These are phyloP conservation scores for Tuber microsphaerosporum DNA, from an alignment of 495 filamentous ascomycete genomes.

Conservation along the genomic window DNA sequence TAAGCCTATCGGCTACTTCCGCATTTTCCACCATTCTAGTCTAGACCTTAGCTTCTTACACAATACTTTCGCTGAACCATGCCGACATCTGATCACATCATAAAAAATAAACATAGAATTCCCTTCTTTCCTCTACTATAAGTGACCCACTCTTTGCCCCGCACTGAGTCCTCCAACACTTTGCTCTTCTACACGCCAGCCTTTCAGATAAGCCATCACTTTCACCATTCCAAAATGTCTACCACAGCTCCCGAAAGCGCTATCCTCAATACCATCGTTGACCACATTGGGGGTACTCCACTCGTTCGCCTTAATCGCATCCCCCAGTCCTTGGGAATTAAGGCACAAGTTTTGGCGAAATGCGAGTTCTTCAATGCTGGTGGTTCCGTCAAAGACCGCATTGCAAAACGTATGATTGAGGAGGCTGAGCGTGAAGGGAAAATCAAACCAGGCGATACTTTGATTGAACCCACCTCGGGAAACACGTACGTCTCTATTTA, in stretches of 20 bases:
- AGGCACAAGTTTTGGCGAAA: constrained; percentile 88
- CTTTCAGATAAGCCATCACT: background rate
- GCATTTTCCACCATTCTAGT: background rate
- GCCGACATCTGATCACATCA: background rate
- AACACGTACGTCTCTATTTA: constrained; percentile 63
- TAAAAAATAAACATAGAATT: constrained; percentile 1
- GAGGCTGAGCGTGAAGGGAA: constrained; percentile 82
- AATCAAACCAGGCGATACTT: constrained; percentile 92
- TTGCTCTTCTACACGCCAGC: background rate
- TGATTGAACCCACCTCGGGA: constrained; percentile 96
- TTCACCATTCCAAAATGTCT: background rate
- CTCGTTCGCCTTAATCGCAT: constrained; percentile 86
- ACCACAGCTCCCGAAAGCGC: constrained; percentile 2
- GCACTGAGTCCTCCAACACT: background rate
- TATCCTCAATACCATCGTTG: constrained; percentile 21
- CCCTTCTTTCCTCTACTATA: background rate
- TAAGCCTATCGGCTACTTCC: background rate
- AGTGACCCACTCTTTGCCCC: background rate
- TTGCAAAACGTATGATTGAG: constrained; percentile 96
- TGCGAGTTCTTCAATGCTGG: constrained; percentile 96
- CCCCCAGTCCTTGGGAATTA: constrained; percentile 80
- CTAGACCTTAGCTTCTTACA: background rate
- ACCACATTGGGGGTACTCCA: constrained; percentile 84
- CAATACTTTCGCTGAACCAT: background rate
- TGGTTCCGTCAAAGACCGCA: constrained; percentile 95